Conservation (phyloP, 2,329 filamentous ascomycete genomes). For the Westerdykella sp. region DNA sequence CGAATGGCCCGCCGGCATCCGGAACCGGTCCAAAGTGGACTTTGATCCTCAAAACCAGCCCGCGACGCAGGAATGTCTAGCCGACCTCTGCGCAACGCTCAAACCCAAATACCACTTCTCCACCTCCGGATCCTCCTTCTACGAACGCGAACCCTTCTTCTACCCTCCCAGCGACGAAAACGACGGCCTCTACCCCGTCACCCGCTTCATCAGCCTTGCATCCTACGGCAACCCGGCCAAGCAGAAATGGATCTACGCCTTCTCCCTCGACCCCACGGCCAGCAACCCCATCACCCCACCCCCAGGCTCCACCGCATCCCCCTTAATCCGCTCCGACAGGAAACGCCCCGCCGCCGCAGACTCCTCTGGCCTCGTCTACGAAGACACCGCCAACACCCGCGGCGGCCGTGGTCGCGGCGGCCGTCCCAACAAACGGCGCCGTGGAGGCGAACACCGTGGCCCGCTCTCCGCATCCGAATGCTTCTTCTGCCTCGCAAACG, state of each 20-base stretch:
- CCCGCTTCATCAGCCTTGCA: slow-evolving; percentile 86
- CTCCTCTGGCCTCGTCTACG: slow-evolving; percentile 29
- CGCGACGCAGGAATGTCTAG: slow-evolving; percentile 58
- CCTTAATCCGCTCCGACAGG: slow-evolving; percentile 53
- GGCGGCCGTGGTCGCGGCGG: slow-evolving; percentile 28
- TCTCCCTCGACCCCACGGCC: slow-evolving; percentile 56
- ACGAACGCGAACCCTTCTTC: slow-evolving; percentile 89
- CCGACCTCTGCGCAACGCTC: slow-evolving; percentile 69
- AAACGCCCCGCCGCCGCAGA: slow-evolving; percentile 52
- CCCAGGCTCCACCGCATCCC: slow-evolving; percentile 66
- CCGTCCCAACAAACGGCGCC: slow-evolving; percentile 33
- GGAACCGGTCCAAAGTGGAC: slow-evolving; percentile 58
- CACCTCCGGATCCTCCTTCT: slow-evolving; percentile 64
- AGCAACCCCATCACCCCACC: slow-evolving; percentile 59
- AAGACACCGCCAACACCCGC: slow-evolving; percentile 21
- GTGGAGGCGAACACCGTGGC: slow-evolving; percentile 26
- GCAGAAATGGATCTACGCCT: slow-evolving; percentile 72
- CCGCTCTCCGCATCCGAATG: slow-evolving; percentile 61
- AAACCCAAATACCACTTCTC: slow-evolving; percentile 93
- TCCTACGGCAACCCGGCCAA: slow-evolving; percentile 69
- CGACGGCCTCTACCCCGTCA: slow-evolving; percentile 55
- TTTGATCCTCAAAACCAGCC: slow-evolving; percentile 52
- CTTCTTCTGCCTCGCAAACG: slow-evolving; percentile 93
- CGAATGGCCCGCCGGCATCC: slow-evolving; percentile 74
- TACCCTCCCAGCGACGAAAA: slow-evolving; percentile 51